Conservation (phyloP, 768 basidiomycete genomes). For the Trametes cinnabarina region DNA sequence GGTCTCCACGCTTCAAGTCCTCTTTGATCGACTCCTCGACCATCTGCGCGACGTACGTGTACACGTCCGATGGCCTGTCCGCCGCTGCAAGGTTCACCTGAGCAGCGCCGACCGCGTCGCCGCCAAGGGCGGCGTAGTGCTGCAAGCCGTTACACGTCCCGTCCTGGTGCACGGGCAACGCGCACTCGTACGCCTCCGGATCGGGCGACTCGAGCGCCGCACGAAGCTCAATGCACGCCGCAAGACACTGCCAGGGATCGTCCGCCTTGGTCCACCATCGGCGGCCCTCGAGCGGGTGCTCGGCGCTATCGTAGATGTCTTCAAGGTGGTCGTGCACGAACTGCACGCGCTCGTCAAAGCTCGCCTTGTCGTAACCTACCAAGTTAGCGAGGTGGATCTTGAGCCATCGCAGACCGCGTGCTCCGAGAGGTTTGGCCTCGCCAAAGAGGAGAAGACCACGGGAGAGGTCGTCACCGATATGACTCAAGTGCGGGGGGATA, state of each 20-base stretch:
- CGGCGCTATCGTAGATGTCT: constrained; percentile 79
- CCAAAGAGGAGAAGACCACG: constrained; percentile 86
- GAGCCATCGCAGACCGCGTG: constrained; percentile 86
- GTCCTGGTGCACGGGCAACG: constrained; percentile 94
- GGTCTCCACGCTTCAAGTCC: constrained; percentile 46
- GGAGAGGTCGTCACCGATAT: constrained; percentile 92
- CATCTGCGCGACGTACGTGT: constrained; percentile 85
- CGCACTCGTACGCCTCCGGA: constrained; percentile 54
- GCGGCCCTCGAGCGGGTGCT: constrained; percentile 73
- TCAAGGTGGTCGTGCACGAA: constrained; percentile 74
- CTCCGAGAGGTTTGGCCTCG: constrained; percentile 75
- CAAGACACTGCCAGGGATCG: constrained; percentile 97
- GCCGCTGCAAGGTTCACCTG: constrained; percentile 90
- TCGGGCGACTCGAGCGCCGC: constrained; percentile 72
- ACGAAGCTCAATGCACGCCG: constrained; percentile 87
- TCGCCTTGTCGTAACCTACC: constrained; percentile 92
- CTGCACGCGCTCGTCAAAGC: constrained; percentile 85
- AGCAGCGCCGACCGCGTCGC: constrained; percentile 80
- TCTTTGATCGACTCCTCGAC: constrained; percentile 65
- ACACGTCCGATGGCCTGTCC: constrained; percentile 91
- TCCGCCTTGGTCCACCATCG: constrained; percentile 92
- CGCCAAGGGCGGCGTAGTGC: constrained; percentile 97
- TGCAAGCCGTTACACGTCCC: constrained; percentile 98
- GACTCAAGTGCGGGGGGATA: constrained; percentile 91
- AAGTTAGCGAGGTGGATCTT: constrained; percentile 94